Evolutionary conservation across 164 flowering plant genomes (phyloP).

Genomic region (Magnolia changhungtana): DNA sequence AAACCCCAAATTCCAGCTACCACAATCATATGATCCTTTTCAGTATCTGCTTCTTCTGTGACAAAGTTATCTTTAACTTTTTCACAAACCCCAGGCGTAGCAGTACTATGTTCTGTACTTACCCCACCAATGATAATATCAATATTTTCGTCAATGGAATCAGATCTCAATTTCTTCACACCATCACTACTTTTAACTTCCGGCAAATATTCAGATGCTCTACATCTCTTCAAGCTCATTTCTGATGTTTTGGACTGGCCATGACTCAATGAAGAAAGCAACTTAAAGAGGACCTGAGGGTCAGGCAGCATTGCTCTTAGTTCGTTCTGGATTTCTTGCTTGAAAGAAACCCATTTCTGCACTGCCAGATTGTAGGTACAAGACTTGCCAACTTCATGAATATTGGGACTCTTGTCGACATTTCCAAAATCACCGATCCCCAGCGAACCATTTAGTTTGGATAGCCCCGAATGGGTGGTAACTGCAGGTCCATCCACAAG

Average conservation of each 20-base stretch:
- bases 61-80: slow-evolving; percentile 12
- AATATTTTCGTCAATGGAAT: slow-evolving; percentile 27
- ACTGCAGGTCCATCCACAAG: neutral
- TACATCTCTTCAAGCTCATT: slow-evolving; percentile 38
- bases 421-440: slow-evolving; percentile 3
- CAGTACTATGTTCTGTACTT: slow-evolving; percentile 20
- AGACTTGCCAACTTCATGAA: slow-evolving; percentile 4
- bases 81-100: slow-evolving; percentile 25
- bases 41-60: slow-evolving; percentile 29
- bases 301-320: slow-evolving; percentile 67
- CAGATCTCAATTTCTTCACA: slow-evolving; percentile 47
- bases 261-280: slow-evolving; percentile 47
- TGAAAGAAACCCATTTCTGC: slow-evolving; percentile 43
- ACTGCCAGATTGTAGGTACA: slow-evolving; percentile 12
- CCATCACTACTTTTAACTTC: slow-evolving; percentile 11
- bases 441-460: neutral
- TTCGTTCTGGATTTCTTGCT: slow-evolving; percentile 63
- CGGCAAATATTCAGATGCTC: slow-evolving; percentile 26
- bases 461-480: neutral
- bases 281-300: slow-evolving; percentile 69
- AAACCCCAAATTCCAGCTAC: slow-evolving; percentile 58
- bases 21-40: slow-evolving; percentile 26
- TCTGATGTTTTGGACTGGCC: slow-evolving; percentile 24
- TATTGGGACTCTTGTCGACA: neutral
- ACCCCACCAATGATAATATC: slow-evolving; percentile 73